Percentiles rank a stretch among this genome's conserved stretches.
phyloP scores from a whole-genome alignment of 805 yeast genomes.

The Lipomyces mesembrius region DNA sequence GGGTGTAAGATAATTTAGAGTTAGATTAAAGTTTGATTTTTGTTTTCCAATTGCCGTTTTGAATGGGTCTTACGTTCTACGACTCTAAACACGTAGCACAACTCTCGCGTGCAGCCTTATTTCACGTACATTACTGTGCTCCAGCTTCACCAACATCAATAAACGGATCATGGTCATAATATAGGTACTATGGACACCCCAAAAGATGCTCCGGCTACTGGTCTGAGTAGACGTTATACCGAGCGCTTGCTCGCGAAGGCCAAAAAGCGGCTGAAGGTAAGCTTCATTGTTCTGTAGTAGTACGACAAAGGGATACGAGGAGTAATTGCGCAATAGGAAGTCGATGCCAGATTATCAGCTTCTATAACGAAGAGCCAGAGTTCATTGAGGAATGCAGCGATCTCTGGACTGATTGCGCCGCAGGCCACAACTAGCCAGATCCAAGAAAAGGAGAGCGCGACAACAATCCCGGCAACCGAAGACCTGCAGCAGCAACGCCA shows the following conservation, averaged over 20 bases:
- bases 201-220: background rate
- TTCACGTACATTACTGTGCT: background rate
- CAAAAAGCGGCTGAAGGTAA: conserved; percentile 24
- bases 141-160: background rate
- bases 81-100: background rate
- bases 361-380: conserved; percentile 6
- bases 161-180: background rate
- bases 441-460: background rate
- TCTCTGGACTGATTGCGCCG: conserved; percentile 4
- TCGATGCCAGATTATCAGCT: conserved; percentile 25
- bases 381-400: background rate
- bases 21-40: background rate
- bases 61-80: background rate
- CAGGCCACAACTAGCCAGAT: background rate
- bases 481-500: background rate
- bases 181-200: conserved; percentile 1
- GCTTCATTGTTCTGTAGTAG: background rate
- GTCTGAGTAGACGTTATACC: conserved; percentile 7
- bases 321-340: conserved; percentile 19
- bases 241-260: conserved; percentile 32
- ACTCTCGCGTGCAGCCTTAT: background rate
- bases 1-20: background rate
- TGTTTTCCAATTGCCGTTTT: background rate
- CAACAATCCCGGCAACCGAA: background rate
- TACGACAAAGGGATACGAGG: background rate